Conservation (phyloP, 805 yeast species). For the Jamesozyma gamospora region DNA sequence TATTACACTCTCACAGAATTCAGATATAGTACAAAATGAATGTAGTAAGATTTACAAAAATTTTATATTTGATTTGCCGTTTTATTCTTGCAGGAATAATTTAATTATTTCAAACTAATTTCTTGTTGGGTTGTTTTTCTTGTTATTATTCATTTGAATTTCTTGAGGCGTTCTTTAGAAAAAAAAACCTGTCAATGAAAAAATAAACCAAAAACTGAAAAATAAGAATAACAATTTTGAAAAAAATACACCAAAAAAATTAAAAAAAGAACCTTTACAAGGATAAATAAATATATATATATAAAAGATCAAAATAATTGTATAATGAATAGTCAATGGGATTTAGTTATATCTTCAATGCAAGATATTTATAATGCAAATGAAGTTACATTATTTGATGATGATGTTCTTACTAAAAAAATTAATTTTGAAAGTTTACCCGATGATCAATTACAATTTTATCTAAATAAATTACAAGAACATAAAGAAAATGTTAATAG, state of each 20-base stretch:
- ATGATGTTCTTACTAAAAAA: constrained; percentile 20
- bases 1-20: no score
- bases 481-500: constrained; percentile 54
- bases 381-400: constrained; percentile 44
- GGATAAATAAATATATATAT: neutral
- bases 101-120: no score
- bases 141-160: no score
- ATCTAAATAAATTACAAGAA: constrained; percentile 35
- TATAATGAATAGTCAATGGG: constrained; percentile 56
- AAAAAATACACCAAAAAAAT: neutral
- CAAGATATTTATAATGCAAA: constrained; percentile 60
- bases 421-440: constrained; percentile 26
- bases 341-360: constrained; percentile 50
- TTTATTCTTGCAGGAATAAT: no score
- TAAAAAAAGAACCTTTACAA: neutral
- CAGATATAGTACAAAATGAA: no score
- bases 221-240: neutral
- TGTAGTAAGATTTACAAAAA: no score
- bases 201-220: neutral
- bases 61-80: no score
- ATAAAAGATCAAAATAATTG: neutral
- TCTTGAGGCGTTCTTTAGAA: no score
- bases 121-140: no score
- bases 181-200: no score
- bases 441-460: constrained; percentile 33